Base-by-base conservation (phyloP, 2,329 filamentous ascomycete genomes). In the Huntiella decipiens region DNA sequence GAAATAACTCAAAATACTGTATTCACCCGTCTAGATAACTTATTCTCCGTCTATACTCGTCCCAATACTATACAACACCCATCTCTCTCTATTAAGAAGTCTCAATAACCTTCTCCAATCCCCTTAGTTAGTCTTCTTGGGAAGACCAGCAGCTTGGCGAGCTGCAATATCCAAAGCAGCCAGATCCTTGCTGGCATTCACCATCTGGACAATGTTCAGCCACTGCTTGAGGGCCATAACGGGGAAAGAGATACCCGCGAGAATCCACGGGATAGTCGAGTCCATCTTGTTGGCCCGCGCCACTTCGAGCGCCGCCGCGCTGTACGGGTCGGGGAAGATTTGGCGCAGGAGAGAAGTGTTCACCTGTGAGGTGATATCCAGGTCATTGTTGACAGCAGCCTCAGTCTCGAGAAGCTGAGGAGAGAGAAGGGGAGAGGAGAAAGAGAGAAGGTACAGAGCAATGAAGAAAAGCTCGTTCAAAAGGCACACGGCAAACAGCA, bases 391-490 rank as follows among this genome's bases (percentile, higher is more conserved):
- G 5, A 45, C 34, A 35, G 48, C 48, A 6, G 39, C 48, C 31
- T 61, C 64, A 44, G 66, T 67, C 46, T 68, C 67, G 51, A 79
- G 77, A 44, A 96, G 79, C 48, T 84, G 84, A 1, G 91, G 88
- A 1, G 85, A 91, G 46, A 96, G 75, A 34, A 78, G 74, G 2
- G 88, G 88, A 48, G 84, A 93, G 49, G 83, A 92, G 70, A 98
- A 98, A 56, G 87, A 95, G 50, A 98, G 79, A 45, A 98, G 81
- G 66, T 98, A 98, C 51, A 98, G 77, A 28, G 85, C 87, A 59
- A 98, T 95, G 71, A 98, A 98, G 72, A 95, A 98, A 53, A 87
- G 66, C 64, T 98, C 91, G 62, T 98, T 98, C 53, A 93, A 66
- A 48, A 76, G 71, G 68, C 91, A 98, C 64, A 85, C 83, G 51